Evolutionary conservation across 2,329 filamentous ascomycete genomes (phyloP), one percentile per base, ranked within the genome.

Genomic region (Colletotrichum sp.): DNA sequence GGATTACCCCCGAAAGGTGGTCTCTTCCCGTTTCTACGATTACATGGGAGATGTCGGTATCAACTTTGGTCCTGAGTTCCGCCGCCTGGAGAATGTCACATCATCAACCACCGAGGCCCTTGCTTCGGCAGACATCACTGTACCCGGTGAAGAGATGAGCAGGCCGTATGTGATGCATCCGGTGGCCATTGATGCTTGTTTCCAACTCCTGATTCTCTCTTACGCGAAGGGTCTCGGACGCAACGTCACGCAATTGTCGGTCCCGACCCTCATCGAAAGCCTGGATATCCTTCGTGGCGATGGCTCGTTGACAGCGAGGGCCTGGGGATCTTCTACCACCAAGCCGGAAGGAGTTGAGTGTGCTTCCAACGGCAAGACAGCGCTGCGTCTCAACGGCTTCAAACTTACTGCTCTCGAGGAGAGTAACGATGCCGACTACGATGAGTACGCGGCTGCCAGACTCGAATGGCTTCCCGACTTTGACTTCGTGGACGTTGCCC

Each of bases 141-240:
- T n/a, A n/a, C 16, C 16, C 9, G 10, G 14, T 21, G 21, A 26
- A 0, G 21, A 43, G 21, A 21, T 26, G 13, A 14, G 21, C 26
- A 3, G 39, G 16, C 16, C 59, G 7, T 83, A 48, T 34, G 32
- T 36, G 14, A 24, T 48, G n/a, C 68, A 71, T 21, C 68, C 68
- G 14, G 28, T 21, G 24, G 9, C 28, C 4, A 65, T 71, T 3
- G 68, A 71, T 36, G 60, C 60, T 13, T 65, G 59, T 32, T 64
- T 71, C 18, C 68, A 71, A 36, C 60, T 65, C 7, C 21, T 65
- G 9, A 28, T 65, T 26, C 26, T 71, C 14, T 64, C 68, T 21
- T 26, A 26, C 12, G 39, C 59, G 0, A 16, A 34, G 12, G 68
- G 68, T 9, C 18, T 71, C 2, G 26, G 26, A 0, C 59, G 68